These are phyloP conservation scores for Diaporthe ilicicola DNA, from an alignment of 2,329 filamentous ascomycete genomes.

Conservation along the genomic window DNA sequence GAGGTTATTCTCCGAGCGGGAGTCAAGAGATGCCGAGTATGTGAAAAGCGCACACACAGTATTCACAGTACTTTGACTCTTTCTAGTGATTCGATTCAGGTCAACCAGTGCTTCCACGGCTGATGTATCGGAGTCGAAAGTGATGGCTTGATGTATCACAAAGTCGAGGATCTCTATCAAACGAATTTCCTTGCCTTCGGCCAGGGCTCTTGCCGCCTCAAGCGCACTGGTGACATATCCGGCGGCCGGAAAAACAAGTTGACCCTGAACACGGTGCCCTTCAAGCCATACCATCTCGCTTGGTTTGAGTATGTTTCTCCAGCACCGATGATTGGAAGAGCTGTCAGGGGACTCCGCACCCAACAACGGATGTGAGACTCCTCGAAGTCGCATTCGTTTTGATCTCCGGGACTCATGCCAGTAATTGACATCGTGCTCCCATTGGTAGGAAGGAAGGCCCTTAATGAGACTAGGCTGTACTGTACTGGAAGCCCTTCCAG, in stretches of 20 bases:
- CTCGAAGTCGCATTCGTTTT: not conserved
- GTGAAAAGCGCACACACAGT: not conserved
- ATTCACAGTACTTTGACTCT: too few relatives aligned
- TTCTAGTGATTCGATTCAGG: not conserved
- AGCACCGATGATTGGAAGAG: constrained; percentile 29
- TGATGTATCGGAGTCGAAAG: constrained; percentile 31
- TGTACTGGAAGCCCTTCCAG: constrained; percentile 45
- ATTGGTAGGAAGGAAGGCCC: constrained; percentile 28
- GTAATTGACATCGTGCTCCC: constrained; percentile 25
- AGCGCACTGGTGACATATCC: constrained; percentile 36
- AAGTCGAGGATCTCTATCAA: constrained; percentile 35
- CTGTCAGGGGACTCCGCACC: not conserved
- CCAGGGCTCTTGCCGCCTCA: constrained; percentile 32
- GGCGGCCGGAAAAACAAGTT: constrained; percentile 48
- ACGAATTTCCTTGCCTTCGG: not conserved
- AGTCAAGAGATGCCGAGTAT: constrained; percentile 1
- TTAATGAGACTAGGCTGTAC: not conserved
- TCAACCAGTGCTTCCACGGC: constrained; percentile 19
- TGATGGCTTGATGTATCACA: constrained; percentile 33
- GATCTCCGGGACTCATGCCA: constrained; percentile 34
- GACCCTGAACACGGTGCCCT: constrained; percentile 46
- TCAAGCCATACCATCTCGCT: constrained; percentile 47
- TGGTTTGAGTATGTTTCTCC: constrained; percentile 38
- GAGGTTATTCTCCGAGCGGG: too few relatives aligned
- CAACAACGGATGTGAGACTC: constrained; percentile 19